These are phyloP conservation scores for Fusarium sterilihyphosum DNA, from an alignment of 2,329 filamentous ascomycete species.

Conservation along the genomic window DNA sequence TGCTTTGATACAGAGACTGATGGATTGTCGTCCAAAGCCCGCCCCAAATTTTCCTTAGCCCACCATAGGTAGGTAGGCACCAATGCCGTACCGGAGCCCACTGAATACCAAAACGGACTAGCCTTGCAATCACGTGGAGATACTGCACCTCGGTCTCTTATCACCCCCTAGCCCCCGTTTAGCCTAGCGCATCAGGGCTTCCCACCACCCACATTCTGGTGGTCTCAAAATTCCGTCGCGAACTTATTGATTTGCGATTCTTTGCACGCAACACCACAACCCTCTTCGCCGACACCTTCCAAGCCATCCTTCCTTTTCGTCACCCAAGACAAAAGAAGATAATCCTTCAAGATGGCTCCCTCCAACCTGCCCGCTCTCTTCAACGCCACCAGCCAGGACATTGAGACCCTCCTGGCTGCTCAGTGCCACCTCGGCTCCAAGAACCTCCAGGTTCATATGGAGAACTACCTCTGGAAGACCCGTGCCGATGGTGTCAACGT, in stretches of 20 bases:
- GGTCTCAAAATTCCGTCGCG: constrained; percentile 51
- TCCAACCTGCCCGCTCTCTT: constrained; percentile 93
- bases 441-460: constrained; percentile 99
- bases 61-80: constrained; percentile 5
- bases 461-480: constrained; percentile 99
- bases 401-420: constrained; percentile 98
- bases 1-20: constrained; percentile 37
- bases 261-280: constrained; percentile 43
- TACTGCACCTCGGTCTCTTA: background rate
- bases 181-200: constrained; percentile 47
- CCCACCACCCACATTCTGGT: constrained; percentile 53
- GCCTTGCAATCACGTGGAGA: constrained; percentile 45
- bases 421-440: constrained; percentile 97
- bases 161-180: constrained; percentile 24
- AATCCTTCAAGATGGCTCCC: constrained; percentile 86
- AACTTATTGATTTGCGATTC: constrained; percentile 53
- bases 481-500: constrained; percentile 98
- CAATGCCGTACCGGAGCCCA: constrained; percentile 10
- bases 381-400: constrained; percentile 97
- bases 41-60: constrained; percentile 50
- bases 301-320: constrained; percentile 43
- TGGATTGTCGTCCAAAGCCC: constrained; percentile 33
- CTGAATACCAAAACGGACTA: constrained; percentile 32
- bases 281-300: constrained; percentile 42
- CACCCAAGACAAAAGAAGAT: constrained; percentile 45